Conservation (phyloP, 2,329 filamentous ascomycete genomes). For the Intubia oerlemansii region DNA sequence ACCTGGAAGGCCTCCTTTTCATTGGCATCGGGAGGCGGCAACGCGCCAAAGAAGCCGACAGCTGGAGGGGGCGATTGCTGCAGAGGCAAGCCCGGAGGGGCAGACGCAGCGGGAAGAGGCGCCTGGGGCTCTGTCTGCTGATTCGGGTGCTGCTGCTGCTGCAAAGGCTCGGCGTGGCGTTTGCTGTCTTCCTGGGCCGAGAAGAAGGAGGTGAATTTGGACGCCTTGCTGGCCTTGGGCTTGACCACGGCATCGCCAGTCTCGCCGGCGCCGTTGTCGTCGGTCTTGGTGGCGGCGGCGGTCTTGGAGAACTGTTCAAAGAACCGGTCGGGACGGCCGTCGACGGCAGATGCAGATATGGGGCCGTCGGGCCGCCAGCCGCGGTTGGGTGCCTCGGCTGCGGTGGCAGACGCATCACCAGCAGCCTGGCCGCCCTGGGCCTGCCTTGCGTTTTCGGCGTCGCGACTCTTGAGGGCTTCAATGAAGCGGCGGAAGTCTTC, state of each 20-base stretch:
- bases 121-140: no score
- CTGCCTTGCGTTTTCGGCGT: slow-evolving; percentile 5
- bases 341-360: slow-evolving; percentile 39
- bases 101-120: no score
- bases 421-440: neutral
- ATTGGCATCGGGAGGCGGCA: no score
- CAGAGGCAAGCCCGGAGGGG: no score
- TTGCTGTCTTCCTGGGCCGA: slow-evolving; percentile 32
- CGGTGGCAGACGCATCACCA: slow-evolving; percentile 14
- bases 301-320: slow-evolving; percentile 30
- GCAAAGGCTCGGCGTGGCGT: slow-evolving; percentile 23
- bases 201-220: slow-evolving; percentile 73
- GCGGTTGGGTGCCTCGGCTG: slow-evolving; percentile 27
- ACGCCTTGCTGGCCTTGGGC: no score
- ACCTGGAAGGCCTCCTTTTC: no score
- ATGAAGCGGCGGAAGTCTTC: slow-evolving; percentile 94
- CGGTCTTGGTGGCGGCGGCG: slow-evolving; percentile 18
- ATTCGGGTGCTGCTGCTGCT: slow-evolving; percentile 1
- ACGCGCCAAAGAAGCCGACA: no score
- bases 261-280: slow-evolving; percentile 15
- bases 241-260: no score
- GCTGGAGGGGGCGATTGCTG: no score
- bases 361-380: slow-evolving; percentile 29
- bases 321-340: slow-evolving; percentile 55
- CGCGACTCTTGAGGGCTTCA: slow-evolving; percentile 51